Base-by-base conservation (phyloP, 106 monocot species). In the Phalaenopsis aphrodite region DNA sequence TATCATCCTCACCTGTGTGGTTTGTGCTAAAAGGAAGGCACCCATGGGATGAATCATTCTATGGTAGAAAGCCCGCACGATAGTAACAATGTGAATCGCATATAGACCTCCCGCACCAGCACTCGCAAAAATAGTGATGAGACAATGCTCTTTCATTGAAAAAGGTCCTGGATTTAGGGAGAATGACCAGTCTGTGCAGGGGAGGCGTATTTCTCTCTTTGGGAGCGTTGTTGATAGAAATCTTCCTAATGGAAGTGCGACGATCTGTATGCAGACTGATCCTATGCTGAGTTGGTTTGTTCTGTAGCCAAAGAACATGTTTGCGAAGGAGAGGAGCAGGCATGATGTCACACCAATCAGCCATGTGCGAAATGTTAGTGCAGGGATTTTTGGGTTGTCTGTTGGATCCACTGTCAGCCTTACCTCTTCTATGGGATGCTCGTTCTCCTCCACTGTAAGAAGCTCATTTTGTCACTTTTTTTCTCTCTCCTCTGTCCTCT, bases 111-210 rank as follows among this genome's bases (percentile, higher is more conserved):
- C 75, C 8, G 74, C 75, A 3, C 84, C 84, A 1, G 75, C 5
- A 19, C 57, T 52, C 14, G 84, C 84, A 23, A 84, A 79, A 18
- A 84, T 79, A 30, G 79, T 79, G 79, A 84, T 84, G 38, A 84
- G 65, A 41, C 46, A 57, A 8, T 84, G 84, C 81, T 85, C 84
- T 72, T 85, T 85, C 11, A 85, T 68, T n/a, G 48, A 77, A 42
- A 85, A 85, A 5, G 84, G 80, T 5, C 80, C 80, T 1, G 84
- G 84, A 39, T 85, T 85, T 14, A 85, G 49, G 0, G 84, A 56
- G 68, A 85, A 85, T 11, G 69, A 41, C 55, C 80, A 81, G n/a
- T 14, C 16, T 1, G 43, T 66, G 11, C 77, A 7, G 17, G 3
- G 23, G 7, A 84, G 19, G n/a, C 3, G 77, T 12, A 84, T 41